Evolutionary conservation across 805 yeast species (phyloP).

Genomic region (Candida xiaguanensis): DNA sequence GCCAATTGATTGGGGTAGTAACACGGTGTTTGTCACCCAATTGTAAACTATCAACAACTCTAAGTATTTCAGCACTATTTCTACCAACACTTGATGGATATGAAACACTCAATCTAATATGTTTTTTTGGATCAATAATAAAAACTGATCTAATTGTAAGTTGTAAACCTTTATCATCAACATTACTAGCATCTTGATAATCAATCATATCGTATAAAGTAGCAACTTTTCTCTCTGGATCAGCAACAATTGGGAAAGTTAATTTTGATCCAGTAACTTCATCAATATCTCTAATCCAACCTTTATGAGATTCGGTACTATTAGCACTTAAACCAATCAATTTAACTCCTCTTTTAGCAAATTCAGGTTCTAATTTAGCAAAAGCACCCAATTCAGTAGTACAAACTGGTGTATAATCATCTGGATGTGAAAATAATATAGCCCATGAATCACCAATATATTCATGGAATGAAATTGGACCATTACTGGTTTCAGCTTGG

Average conservation of each 20-base stretch:
- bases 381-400: conserved; percentile 96
- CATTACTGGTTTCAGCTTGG: conserved; percentile 76
- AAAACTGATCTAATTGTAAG: conserved; percentile 91
- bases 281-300: conserved; percentile 90
- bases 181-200: conserved; percentile 62
- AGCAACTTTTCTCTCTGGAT: conserved; percentile 79
- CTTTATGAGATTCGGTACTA: conserved; percentile 70
- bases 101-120: conserved; percentile 78
- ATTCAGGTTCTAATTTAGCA: conserved; percentile 84
- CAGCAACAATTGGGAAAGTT: conserved; percentile 89
- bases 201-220: conserved; percentile 66
- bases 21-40: conserved; percentile 77
- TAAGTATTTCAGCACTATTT: conserved; percentile 87
- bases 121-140: conserved; percentile 86
- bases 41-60: conserved; percentile 87
- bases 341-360: conserved; percentile 79
- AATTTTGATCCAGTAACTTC: conserved; percentile 76
- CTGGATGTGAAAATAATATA: conserved; percentile 89
- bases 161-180: conserved; percentile 67
- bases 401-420: conserved; percentile 95
- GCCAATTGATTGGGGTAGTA: conserved; percentile 89
- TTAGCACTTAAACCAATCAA: conserved; percentile 89
- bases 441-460: conserved; percentile 85
- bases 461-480: conserved; percentile 83
- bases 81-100: conserved; percentile 96